Conservation (phyloP, 176 grass and related monocot genomes). For the Bromus sterilis region DNA sequence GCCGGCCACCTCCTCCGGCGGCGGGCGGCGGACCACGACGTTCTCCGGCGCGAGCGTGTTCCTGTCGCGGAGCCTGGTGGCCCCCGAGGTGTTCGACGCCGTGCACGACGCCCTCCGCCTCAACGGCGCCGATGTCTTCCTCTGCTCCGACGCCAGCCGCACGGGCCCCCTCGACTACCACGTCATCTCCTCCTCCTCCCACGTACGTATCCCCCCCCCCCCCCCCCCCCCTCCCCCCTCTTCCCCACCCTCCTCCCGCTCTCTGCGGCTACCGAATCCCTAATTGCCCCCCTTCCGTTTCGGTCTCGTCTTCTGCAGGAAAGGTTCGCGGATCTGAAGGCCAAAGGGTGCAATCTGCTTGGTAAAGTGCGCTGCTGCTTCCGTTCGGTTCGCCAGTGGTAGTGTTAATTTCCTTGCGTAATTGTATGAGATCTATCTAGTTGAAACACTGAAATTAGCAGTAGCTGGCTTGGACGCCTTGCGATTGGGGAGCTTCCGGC, state of each 20-base stretch:
- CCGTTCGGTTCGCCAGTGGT: neutral
- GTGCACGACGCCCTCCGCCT: slow-evolving; percentile 82
- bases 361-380: slow-evolving; percentile 34
- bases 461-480: neutral
- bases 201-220: slow-evolving; percentile 27
- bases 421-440: neutral
- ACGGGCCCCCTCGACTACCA: slow-evolving; percentile 60
- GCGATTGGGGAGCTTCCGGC: neutral
- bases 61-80: slow-evolving; percentile 77
- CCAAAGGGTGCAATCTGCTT: slow-evolving; percentile 74
- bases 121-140: slow-evolving; percentile 78
- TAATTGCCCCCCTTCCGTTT: slow-evolving; percentile 9
- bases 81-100: slow-evolving; percentile 84
- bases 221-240: neutral
- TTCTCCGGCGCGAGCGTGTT: slow-evolving; percentile 76
- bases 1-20: neutral
- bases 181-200: slow-evolving; percentile 82
- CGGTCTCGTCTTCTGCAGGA: slow-evolving; percentile 40
- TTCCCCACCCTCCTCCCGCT: neutral
- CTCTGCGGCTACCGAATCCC: slow-evolving; percentile 3
- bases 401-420: neutral
- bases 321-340: slow-evolving; percentile 70
- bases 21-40: slow-evolving; percentile 37
- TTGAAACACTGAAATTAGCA: neutral
- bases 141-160: slow-evolving; percentile 54